phyloP scores from a whole-genome alignment of 2,329 filamentous ascomycete genomes.

The Cladosporium phlei region DNA sequence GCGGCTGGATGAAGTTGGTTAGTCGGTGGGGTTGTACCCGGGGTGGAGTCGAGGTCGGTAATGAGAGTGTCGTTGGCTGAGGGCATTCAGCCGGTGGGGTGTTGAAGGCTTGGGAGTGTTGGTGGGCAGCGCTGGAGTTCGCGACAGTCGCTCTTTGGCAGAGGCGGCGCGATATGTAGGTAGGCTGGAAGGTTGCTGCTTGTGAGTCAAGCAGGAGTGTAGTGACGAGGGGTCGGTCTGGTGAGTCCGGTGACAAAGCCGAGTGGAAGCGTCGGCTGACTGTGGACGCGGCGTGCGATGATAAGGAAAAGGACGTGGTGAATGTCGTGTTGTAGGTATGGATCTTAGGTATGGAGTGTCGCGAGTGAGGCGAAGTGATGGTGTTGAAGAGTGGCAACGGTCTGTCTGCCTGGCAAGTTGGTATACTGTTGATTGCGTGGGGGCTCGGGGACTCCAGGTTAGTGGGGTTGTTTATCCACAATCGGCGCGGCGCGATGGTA shows the following conservation, averaged over 20 bases:
- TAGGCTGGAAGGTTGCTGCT: background rate
- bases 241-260: constrained; percentile 11
- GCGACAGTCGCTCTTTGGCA: background rate
- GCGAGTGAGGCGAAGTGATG: too few relatives aligned
- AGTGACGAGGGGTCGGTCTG: constrained; percentile 3
- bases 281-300: background rate
- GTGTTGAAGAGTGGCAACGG: too few relatives aligned
- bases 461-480: too few relatives aligned
- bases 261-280: constrained; percentile 11
- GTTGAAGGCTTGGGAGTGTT: background rate
- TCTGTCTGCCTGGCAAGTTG: too few relatives aligned
- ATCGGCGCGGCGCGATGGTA: too few relatives aligned
- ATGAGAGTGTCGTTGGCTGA: constrained; percentile 19
- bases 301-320: too few relatives aligned
- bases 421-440: too few relatives aligned
- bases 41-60: constrained; percentile 26
- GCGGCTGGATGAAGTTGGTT: constrained; percentile 12
- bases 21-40: constrained; percentile 16
- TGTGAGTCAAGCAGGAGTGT: constrained; percentile 9
- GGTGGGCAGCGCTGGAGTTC: background rate
- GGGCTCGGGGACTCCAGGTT: too few relatives aligned
- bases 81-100: constrained; percentile 18
- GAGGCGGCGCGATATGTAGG: too few relatives aligned
- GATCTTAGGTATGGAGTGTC: constrained; percentile 7
- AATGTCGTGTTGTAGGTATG: background rate